Evolutionary conservation across 2,329 filamentous ascomycete species (phyloP), one percentile per base, ranked within the genome.

Genomic region (Aspergillus sergii): DNA sequence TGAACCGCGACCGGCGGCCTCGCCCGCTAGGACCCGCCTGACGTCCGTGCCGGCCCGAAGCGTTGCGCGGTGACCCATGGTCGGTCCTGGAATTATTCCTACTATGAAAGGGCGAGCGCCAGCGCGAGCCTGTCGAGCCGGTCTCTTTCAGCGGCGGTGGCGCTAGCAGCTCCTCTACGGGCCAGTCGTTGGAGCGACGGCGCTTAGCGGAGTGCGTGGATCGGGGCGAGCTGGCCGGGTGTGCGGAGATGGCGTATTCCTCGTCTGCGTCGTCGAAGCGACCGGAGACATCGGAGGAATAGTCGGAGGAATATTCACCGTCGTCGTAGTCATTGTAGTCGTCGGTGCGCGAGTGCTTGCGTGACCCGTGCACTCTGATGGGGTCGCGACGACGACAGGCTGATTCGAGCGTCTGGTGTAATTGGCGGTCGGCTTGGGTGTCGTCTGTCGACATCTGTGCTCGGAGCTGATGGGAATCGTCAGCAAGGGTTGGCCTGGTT

Each of bases 1-100:
- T 77, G 68, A 90, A 90, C 60, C 80, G 89, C 72, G 85, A 96
- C 82, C 79, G 88, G 75, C 80, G 87, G 81, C 69, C 78, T 64
- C 79, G 74, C 63, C 78, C 60, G 64, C 64, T 70, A 21, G 30
- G 28, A 26, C 45, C 61, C 21, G 41, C 57, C 32, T 46, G 55
- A 2, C 60, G 67, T 21, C n/a, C 51, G 46, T 57, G 53, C 45
- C 63, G 60, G n/a, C 51, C 51, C 60, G 55, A 21, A 43, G 60
- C 61, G 11, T 43, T 59, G 34, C 64, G 64, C 12, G 68, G 64
- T 3, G 67, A 70, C n/a, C 64, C 60, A 21, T 58, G 48, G 46
- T 23, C 45, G 16, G 48, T 32, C 11, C 28, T 61, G n/a, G 41
- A 57, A 28, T 48, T 48, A 3, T 60, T 36, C 11, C 53, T 41